Evolutionary conservation across 768 basidiomycete species (phyloP).

Genomic region (Serendipita sp.): DNA sequence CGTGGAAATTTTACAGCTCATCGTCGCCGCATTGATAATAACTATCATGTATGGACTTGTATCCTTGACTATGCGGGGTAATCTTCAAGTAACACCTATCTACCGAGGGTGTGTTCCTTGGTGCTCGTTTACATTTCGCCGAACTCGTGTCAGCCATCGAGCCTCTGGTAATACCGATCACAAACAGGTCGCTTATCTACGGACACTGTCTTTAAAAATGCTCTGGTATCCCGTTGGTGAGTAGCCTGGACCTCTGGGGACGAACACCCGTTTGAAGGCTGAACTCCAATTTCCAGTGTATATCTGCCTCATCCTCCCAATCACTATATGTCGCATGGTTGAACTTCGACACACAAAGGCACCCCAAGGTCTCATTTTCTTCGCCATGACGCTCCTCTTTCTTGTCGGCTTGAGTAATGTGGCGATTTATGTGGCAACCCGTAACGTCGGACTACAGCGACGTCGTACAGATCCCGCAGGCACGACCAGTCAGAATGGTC

Average conservation of each 20-base stretch:
- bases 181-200: conserved; percentile 3
- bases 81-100: not conserved
- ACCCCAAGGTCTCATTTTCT: not conserved
- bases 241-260: not conserved
- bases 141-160: not conserved
- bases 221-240: conserved; percentile 3
- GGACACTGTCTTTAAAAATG: not conserved
- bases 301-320: not conserved
- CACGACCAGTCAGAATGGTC: not conserved
- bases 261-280: not conserved
- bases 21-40: not conserved
- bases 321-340: not conserved
- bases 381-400: conserved; percentile 2
- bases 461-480: not conserved
- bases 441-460: not conserved
- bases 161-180: not conserved
- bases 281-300: not conserved
- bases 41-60: not conserved
- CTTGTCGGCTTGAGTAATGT: not conserved
- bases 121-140: not conserved
- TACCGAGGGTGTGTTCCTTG: not conserved
- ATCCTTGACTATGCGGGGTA: conserved; percentile 1
- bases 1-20: not conserved
- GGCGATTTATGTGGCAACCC: not conserved
- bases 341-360: not conserved